Evolutionary conservation across 805 yeast species (phyloP), one percentile per base, ranked within the genome.

Genomic region (Isabelozyma gotoi): DNA sequence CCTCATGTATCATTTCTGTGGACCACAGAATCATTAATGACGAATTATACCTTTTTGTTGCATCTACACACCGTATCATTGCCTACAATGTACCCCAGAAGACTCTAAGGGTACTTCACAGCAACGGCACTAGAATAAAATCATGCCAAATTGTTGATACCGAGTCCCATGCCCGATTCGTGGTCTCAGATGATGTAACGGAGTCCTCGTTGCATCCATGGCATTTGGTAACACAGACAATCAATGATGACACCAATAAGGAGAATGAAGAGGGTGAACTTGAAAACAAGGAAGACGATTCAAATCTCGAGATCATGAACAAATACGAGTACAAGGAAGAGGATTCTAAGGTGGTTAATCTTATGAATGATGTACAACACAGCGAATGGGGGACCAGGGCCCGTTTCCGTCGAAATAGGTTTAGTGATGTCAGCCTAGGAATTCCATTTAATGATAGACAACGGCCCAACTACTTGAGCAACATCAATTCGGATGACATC

Each of bases 401-500:
- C 2, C 42, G 48, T 17, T 19, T 36, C 4, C 41, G 37, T 17
- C 29, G 47, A 33, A 44, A 44, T 21, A 19, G 44, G 27, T 45
- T 45, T 31, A 35, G 38, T 19, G 34, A 32, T 14, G 18, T 32
- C 18, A 12, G 18, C 34, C 7, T 20, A 15, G 32, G 18, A 19
- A 24, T 14, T 7, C 29, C 19, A 24, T n/a, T 14, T 14, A 32
- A 32, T 14, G 34, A n/a, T n/a, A n/a, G n/a, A n/a, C n/a, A n/a
- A n/a, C n/a, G n/a, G n/a, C n/a, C n/a, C n/a, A n/a, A 14, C 15
- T 24, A 24, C 29, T 32, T 32, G 32, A 5, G 16, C 7, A 32
- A 41, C 33, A 41, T 38, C 33, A 43, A 42, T 17, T 35, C 37
- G 21, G 59, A 57, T 21, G 67, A 60, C 10, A 39, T 60, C 11